Conservation (phyloP, 176 grass and related monocot genomes). For the Saccharum officinarum region DNA sequence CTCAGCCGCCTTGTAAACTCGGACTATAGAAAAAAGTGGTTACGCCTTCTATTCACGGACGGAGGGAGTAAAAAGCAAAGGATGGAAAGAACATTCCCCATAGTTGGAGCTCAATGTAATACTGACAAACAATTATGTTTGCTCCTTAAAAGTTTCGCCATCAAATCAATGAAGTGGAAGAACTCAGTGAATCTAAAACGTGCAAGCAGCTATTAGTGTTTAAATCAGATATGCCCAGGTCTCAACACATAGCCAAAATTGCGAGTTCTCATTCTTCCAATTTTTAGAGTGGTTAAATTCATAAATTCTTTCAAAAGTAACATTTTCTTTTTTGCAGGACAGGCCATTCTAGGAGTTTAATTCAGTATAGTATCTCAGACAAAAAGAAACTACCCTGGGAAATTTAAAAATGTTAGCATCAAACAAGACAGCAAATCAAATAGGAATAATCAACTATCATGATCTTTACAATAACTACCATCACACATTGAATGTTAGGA, state of each 20-base stretch:
- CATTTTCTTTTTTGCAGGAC: not conserved
- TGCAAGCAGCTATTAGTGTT: not conserved
- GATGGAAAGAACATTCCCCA: too few species aligned
- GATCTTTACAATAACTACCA: not conserved
- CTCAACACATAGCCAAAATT: constrained; percentile 6
- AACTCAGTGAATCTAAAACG: not conserved
- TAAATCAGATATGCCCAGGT: not conserved
- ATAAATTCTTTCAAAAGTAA: constrained; percentile 33
- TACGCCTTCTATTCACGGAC: too few species aligned
- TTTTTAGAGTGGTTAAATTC: not conserved
- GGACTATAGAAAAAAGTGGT: too few species aligned
- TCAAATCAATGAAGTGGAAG: not conserved
- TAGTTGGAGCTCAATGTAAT: constrained; percentile 1
- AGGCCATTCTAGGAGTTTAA: constrained; percentile 18
- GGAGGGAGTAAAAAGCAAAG: too few species aligned
- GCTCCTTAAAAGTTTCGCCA: not conserved
- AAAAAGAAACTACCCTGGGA: not conserved
- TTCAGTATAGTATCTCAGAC: constrained; percentile 17
- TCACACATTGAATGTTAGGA: not conserved
- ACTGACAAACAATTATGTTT: constrained; percentile 35
- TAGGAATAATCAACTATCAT: not conserved
- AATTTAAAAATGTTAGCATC: constrained; percentile 12
- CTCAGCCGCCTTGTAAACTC: too few species aligned
- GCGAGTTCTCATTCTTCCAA: not conserved
- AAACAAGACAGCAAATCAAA: not conserved